These are phyloP conservation scores for Colletotrichum simmondsii DNA, from an alignment of 2,329 filamentous ascomycete genomes.

Conservation along the genomic window DNA sequence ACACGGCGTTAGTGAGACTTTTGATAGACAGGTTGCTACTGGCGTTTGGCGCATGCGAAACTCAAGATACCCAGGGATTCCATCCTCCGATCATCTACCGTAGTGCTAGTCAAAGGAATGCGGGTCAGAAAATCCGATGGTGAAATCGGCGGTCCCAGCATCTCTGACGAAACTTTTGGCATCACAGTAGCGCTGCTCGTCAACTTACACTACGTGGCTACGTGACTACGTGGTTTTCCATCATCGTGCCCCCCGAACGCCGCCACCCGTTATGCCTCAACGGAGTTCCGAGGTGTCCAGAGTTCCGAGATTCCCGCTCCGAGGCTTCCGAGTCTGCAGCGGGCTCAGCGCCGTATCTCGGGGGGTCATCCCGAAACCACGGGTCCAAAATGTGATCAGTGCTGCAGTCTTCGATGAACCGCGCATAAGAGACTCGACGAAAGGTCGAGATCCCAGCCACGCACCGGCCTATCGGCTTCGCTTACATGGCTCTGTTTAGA, in stretches of 20 bases:
- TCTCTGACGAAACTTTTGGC: background rate
- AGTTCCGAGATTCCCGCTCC: background rate
- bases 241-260: no score
- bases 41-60: background rate
- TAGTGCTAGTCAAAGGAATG: background rate
- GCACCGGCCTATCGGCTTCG: background rate
- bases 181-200: background rate
- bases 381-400: background rate
- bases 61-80: background rate
- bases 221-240: no score
- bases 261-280: background rate
- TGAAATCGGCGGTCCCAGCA: no score
- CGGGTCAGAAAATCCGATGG: background rate
- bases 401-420: background rate
- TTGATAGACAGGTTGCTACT: background rate
- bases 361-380: background rate
- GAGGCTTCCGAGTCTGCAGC: conserved; percentile 11
- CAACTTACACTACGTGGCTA: background rate
- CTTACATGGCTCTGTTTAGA: background rate
- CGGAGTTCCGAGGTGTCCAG: background rate
- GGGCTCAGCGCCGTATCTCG: background rate
- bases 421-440: background rate
- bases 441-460: background rate
- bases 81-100: no score
- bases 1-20: background rate